Percentiles rank a stretch among this genome's conserved stretches.
phyloP scores from a whole-genome alignment of 306 rosid species.

The Potentilla sterilis region DNA sequence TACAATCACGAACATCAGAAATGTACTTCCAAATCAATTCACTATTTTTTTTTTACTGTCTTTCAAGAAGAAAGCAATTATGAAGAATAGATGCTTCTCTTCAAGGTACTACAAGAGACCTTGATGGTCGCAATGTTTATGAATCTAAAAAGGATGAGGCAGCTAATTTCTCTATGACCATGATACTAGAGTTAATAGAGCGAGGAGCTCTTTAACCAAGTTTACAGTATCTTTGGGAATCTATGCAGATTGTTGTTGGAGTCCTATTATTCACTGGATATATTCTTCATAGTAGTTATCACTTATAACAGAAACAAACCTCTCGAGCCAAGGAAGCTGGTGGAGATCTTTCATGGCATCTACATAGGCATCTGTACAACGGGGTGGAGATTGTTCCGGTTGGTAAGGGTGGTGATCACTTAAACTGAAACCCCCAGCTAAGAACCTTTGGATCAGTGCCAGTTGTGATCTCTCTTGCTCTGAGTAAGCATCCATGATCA shows the following conservation, averaged over 20 bases:
- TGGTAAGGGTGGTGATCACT: constrained; percentile 73
- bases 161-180: constrained; percentile 14
- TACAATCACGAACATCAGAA: constrained; percentile 12
- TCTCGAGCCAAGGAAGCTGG: constrained; percentile 98
- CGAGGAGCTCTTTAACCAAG: constrained; percentile 49
- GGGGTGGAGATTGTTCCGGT: constrained; percentile 68
- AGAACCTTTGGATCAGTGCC: constrained; percentile 78
- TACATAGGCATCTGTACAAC: constrained; percentile 66
- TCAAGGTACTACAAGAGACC: constrained; percentile 16
- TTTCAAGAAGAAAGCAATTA: constrained; percentile 23
- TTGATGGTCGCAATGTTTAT: constrained; percentile 10
- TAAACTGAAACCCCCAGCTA: constrained; percentile 79
- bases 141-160: constrained; percentile 13
- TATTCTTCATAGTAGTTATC: constrained; percentile 86
- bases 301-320: constrained; percentile 89
- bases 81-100: constrained; percentile 16
- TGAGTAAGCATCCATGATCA: constrained; percentile 78
- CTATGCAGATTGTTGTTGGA: constrained; percentile 33
- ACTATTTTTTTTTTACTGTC: not conserved
- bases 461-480: constrained; percentile 93
- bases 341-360: constrained; percentile 92
- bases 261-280: constrained; percentile 50
- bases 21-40: constrained; percentile 4
- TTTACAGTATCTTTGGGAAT: constrained; percentile 25
- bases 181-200: constrained; percentile 33